phyloP scores from a whole-genome alignment of 2,329 filamentous ascomycete genomes.

The Fusarium sp. region DNA sequence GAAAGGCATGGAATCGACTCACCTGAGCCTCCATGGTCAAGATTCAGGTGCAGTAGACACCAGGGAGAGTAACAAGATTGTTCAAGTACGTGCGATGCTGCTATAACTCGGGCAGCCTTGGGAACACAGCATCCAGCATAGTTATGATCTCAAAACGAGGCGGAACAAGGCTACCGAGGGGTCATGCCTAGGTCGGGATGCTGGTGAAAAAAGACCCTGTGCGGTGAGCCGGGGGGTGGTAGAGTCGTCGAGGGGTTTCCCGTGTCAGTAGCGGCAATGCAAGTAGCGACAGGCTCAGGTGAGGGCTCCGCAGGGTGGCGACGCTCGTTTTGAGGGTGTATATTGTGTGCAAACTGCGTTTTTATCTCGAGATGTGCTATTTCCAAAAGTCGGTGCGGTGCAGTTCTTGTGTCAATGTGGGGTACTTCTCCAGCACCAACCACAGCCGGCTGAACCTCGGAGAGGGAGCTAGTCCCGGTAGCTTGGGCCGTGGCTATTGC shows the following conservation, averaged over 20 bases:
- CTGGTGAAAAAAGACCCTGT: slow-evolving; percentile 34
- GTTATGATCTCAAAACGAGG: slow-evolving; percentile 53
- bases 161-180: slow-evolving; percentile 59
- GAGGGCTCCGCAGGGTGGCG: slow-evolving; percentile 22
- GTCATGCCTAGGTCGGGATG: slow-evolving; percentile 56
- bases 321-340: slow-evolving; percentile 37
- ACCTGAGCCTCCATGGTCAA: slow-evolving; percentile 66
- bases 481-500: slow-evolving; percentile 35
- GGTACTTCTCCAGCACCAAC: slow-evolving; percentile 42
- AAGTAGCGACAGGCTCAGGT: slow-evolving; percentile 13
- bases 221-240: slow-evolving; percentile 25
- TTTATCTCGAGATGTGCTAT: slow-evolving; percentile 54
- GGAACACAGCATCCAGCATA: slow-evolving; percentile 61
- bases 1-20: slow-evolving; percentile 45
- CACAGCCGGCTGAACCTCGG: slow-evolving; percentile 50
- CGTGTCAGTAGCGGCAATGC: slow-evolving; percentile 4
- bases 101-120: slow-evolving; percentile 62
- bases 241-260: slow-evolving; percentile 25
- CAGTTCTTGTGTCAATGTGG: slow-evolving; percentile 58
- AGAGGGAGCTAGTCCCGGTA: slow-evolving; percentile 20
- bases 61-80: slow-evolving; percentile 5
- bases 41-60: slow-evolving; percentile 39
- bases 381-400: slow-evolving; percentile 59
- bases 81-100: slow-evolving; percentile 53
- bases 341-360: slow-evolving; percentile 52